These are phyloP conservation scores for Sporobolomyces pararoseus DNA, from an alignment of 768 basidiomycete genomes.

Conservation along the genomic window DNA sequence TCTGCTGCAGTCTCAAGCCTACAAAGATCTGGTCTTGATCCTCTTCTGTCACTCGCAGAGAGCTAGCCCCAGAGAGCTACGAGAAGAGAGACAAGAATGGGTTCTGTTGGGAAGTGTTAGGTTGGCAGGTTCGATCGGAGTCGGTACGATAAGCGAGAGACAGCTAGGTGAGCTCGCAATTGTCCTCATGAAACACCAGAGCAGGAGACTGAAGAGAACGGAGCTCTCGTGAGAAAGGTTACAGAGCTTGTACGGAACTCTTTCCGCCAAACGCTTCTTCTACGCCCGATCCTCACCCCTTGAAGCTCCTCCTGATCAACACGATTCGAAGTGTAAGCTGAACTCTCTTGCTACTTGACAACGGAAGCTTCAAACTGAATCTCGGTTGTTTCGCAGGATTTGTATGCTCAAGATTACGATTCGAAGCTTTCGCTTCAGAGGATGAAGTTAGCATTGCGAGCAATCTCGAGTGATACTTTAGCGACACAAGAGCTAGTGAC, in stretches of 20 bases:
- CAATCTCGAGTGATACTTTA: slow-evolving; percentile 3
- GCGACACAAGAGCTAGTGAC: slow-evolving; percentile 7
- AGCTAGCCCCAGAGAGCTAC: background rate
- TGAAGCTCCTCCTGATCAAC: slow-evolving; percentile 38
- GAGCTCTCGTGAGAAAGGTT: slow-evolving; percentile 12
- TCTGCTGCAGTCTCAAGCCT: background rate
- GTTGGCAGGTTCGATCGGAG: slow-evolving; percentile 19
- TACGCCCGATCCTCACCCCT: background rate
- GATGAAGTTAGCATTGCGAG: slow-evolving; percentile 4
- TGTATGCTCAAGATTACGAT: background rate
- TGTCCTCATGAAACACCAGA: background rate
- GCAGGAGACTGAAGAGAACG: no score
- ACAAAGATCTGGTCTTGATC: slow-evolving; percentile 18
- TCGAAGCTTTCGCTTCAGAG: background rate
- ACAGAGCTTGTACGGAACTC: slow-evolving; percentile 31
- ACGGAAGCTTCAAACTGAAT: background rate
- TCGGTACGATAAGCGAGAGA: background rate
- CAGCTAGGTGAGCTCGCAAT: background rate
- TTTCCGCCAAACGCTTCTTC: background rate
- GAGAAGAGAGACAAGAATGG: background rate
- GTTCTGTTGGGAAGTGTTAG: slow-evolving; percentile 8
- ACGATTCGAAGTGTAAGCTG: slow-evolving; percentile 12
- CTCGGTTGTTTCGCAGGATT: slow-evolving; percentile 13
- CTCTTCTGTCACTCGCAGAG: slow-evolving; percentile 24
- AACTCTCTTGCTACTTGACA: background rate